Conservation (phyloP, 257 asterid genomes). For the Solanum appendiculatum region DNA sequence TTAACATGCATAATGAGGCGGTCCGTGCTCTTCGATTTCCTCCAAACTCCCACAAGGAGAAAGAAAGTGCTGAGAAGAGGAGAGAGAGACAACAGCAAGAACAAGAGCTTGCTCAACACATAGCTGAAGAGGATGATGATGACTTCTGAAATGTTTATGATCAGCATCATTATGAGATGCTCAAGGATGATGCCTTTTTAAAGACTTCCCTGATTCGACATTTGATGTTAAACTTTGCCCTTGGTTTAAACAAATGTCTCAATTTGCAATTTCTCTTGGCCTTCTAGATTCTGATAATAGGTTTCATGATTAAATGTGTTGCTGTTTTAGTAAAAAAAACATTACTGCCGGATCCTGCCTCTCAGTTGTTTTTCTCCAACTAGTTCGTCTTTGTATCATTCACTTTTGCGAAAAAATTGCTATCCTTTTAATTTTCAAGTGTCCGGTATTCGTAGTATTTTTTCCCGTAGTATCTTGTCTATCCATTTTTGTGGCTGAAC, state of each 20-base stretch:
- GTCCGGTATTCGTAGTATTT: not conserved
- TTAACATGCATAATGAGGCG: constrained; percentile 88
- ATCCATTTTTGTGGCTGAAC: not conserved
- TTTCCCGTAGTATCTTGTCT: not conserved
- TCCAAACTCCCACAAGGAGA: constrained; percentile 78
- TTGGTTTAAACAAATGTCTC: not conserved
- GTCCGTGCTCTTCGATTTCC: constrained; percentile 84
- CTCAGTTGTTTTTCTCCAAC: not conserved
- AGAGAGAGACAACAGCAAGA: constrained; percentile 87
- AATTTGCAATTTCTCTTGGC: not conserved
- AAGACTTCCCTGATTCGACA: not conserved
- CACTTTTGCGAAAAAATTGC: not conserved
- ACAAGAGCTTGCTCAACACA: constrained; percentile 91
- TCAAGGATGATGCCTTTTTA: not conserved
- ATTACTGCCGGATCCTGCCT: not conserved
- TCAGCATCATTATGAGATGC: not conserved
- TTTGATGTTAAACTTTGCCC: not conserved
- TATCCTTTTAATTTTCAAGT: not conserved
- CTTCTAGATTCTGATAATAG: not conserved
- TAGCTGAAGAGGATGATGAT: constrained; percentile 91
- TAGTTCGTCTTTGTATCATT: not conserved
- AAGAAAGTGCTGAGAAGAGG: constrained; percentile 91
- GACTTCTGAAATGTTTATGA: constrained; percentile 35
- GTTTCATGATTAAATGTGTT: not conserved
- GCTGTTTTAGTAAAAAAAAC: not conserved